Conservation (phyloP, 2,329 filamentous ascomycete genomes). For the Fusarium brachygibbosum region DNA sequence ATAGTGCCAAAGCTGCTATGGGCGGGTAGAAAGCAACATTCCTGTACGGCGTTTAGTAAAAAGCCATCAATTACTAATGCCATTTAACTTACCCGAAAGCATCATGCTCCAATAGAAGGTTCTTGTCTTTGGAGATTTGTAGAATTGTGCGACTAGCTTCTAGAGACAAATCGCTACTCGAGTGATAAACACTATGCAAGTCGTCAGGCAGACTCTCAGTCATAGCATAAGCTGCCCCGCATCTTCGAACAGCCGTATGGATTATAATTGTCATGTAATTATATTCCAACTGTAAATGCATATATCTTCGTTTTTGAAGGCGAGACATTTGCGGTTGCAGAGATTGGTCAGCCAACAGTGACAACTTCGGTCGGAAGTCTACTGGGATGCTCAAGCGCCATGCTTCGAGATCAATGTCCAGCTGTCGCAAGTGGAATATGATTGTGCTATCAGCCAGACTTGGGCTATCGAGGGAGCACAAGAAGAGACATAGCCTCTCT, state of each 20-base stretch:
- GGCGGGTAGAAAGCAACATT: not conserved
- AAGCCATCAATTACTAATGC: rapidly evolving
- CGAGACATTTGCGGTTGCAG: not conserved
- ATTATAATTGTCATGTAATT: not conserved
- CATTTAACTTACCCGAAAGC: not conserved
- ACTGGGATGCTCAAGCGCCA: not conserved
- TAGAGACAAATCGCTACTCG: slow-evolving; percentile 6
- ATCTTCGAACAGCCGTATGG: not conserved
- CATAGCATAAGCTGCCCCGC: not conserved
- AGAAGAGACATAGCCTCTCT: not conserved
- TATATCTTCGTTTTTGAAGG: not conserved
- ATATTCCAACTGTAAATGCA: not conserved
- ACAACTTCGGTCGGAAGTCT: not conserved
- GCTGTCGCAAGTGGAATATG: not conserved
- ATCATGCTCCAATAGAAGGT: not conserved
- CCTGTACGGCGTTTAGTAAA: not conserved
- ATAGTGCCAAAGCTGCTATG: not conserved
- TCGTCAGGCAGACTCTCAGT: not conserved
- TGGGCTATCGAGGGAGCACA: not conserved
- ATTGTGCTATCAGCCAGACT: not conserved
- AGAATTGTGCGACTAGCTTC: slow-evolving; percentile 1
- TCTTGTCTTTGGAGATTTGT: not conserved
- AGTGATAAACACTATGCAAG: slow-evolving; percentile 11
- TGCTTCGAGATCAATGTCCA: slow-evolving; percentile 5
- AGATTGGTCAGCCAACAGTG: not conserved